Evolutionary conservation across 2,329 filamentous ascomycete species (phyloP).

Genomic region (Pyrenophora seminiperda): DNA sequence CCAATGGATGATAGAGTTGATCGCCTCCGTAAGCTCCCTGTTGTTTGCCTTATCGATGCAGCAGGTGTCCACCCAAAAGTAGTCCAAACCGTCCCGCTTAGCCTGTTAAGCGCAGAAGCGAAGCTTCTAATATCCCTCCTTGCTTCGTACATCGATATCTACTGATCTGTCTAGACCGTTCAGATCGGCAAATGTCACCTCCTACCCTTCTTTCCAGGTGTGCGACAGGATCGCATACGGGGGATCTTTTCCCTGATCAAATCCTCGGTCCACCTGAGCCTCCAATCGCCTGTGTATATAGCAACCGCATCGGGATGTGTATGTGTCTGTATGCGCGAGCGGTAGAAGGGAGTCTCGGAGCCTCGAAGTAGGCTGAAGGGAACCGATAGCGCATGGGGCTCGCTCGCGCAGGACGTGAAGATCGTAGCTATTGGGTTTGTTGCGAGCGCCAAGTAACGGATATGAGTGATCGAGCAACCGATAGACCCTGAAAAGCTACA

Average conservation of each 20-base stretch:
- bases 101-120: too few relatives aligned
- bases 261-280: constrained; percentile 11
- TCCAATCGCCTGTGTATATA: constrained; percentile 16
- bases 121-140: too few relatives aligned
- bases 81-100: too few relatives aligned
- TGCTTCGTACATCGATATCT: neutral
- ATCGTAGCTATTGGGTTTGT: constrained; percentile 4
- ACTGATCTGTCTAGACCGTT: neutral
- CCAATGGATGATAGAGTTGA: too few relatives aligned
- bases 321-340: constrained; percentile 10
- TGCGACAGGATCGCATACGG: constrained; percentile 18
- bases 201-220: neutral
- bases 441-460: constrained; percentile 2
- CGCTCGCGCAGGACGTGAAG: constrained; percentile 1
- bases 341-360: constrained; percentile 6
- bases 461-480: too few relatives aligned
- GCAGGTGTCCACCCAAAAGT: too few relatives aligned
- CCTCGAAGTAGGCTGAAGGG: constrained; percentile 12
- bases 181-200: neutral
- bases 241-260: constrained; percentile 7
- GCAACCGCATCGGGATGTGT: constrained; percentile 14
- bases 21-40: too few relatives aligned
- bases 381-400: constrained; percentile 12
- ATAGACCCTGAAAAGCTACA: too few relatives aligned
- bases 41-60: too few relatives aligned